These are phyloP conservation scores for Gossypium raimondii DNA, from an alignment of 345 rosid genomes.

Conservation along the genomic window DNA sequence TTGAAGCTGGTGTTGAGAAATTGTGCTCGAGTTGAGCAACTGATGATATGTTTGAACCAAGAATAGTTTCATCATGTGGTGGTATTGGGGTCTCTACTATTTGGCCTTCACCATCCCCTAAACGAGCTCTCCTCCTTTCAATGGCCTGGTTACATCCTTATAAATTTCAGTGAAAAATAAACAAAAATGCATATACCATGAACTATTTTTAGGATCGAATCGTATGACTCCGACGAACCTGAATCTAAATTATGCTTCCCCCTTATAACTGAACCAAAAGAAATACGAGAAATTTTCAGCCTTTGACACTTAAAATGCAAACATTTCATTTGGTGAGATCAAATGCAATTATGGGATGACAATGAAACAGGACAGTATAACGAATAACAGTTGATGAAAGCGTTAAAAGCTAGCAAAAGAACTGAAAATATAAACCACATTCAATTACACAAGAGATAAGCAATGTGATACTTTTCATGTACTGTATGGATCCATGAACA, in stretches of 20 bases:
- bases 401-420: no score
- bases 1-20: slow-evolving; percentile 43
- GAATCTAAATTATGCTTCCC: not conserved
- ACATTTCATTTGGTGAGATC: not conserved
- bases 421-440: no score
- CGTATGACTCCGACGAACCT: not conserved
- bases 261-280: not conserved
- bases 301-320: not conserved
- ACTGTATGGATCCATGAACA: no score
- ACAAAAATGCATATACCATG: not conserved
- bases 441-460: no score
- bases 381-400: no score
- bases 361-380: no score
- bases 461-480: no score
- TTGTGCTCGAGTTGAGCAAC: slow-evolving; percentile 39
- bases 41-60: slow-evolving; percentile 30
- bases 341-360: no score
- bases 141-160: slow-evolving; percentile 45
- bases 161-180: not conserved
- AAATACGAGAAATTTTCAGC: not conserved
- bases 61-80: slow-evolving; percentile 25
- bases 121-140: slow-evolving; percentile 64
- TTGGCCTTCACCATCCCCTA: slow-evolving; percentile 47
- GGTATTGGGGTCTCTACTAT: slow-evolving; percentile 35
- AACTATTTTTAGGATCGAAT: not conserved